These are phyloP conservation scores for Tetrahymena malaccensis DNA, from an alignment of 73 alveolate genomes.

Conservation along the genomic window DNA sequence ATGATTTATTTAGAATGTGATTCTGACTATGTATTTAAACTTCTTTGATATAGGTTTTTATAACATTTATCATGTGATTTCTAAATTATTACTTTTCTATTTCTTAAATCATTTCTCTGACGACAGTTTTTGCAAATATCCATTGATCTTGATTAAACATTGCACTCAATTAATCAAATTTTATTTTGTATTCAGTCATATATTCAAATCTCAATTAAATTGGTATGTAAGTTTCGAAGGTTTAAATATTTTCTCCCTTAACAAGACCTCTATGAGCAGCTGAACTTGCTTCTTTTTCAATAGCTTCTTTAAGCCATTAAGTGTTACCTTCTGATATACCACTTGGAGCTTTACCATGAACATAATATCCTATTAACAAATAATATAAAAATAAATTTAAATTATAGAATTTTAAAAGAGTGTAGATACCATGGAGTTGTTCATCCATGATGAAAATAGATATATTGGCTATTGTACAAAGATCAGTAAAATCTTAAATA, in stretches of 20 bases:
- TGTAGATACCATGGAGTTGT: constrained; percentile 68
- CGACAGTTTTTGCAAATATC: not conserved
- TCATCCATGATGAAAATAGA: constrained; percentile 87
- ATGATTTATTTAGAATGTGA: not conserved
- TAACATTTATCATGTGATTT: not conserved
- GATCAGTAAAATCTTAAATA: constrained; percentile 81
- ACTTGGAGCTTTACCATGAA: constrained; percentile 93
- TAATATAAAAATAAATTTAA: constrained; percentile 84
- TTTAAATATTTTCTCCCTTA: constrained; percentile 46
- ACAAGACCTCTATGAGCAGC: constrained; percentile 71
- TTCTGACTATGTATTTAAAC: not conserved
- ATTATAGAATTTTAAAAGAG: constrained; percentile 68
- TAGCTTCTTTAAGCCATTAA: constrained; percentile 58
- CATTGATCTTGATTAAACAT: not conserved
- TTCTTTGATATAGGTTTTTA: not conserved
- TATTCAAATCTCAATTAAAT: not conserved
- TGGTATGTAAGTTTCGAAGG: constrained; percentile 34
- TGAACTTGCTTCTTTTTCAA: constrained; percentile 84
- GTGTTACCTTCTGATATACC: constrained; percentile 84
- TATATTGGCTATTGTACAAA: constrained; percentile 87
- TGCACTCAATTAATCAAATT: not conserved
- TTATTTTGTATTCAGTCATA: not conserved
- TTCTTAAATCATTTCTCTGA: not conserved
- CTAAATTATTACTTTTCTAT: not conserved
- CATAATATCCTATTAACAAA: constrained; percentile 87